phyloP scores from a whole-genome alignment of 129 eudicot genomes.

The Dittrichia graveolens region DNA sequence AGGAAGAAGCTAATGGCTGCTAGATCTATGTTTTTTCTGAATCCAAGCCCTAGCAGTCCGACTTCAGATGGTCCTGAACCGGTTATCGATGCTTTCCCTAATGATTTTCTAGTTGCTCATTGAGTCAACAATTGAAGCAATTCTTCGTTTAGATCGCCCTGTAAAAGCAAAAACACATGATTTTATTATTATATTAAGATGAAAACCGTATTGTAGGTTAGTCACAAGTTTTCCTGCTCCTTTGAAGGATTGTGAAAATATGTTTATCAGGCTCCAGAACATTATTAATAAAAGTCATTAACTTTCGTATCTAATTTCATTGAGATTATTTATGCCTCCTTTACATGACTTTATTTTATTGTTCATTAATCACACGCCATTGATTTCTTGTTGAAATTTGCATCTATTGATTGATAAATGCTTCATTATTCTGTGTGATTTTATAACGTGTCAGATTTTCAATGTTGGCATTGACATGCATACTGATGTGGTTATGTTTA shows the following conservation, averaged over 20 bases:
- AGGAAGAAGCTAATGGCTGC: conserved; percentile 59
- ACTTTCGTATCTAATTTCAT: conserved; percentile 12
- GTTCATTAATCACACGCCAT: conserved; percentile 5
- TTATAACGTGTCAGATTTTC: background rate
- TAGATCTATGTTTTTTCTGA: conserved; percentile 38
- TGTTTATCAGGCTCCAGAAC: conserved; percentile 14
- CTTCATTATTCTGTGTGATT: background rate
- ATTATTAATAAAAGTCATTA: conserved; percentile 32
- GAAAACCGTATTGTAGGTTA: conserved; percentile 1
- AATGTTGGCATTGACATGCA: background rate
- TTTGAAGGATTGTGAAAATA: conserved; percentile 23
- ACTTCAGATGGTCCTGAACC: conserved; percentile 40
- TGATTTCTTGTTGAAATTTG: background rate
- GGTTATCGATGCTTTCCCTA: conserved; percentile 44
- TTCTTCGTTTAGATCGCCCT: conserved; percentile 12
- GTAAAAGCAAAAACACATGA: conserved; percentile 13
- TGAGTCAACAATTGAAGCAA: conserved; percentile 21
- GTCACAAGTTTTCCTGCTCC: conserved; percentile 11
- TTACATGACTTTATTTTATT: background rate
- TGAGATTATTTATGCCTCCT: background rate
- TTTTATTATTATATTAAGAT: background rate
- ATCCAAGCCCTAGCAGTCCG: conserved; percentile 28
- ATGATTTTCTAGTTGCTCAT: conserved; percentile 53
- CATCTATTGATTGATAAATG: conserved; percentile 13
- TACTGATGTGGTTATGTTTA: conserved; percentile 2